phyloP scores from a whole-genome alignment of 306 rosid genomes.

The Begonia fuchsioides region DNA sequence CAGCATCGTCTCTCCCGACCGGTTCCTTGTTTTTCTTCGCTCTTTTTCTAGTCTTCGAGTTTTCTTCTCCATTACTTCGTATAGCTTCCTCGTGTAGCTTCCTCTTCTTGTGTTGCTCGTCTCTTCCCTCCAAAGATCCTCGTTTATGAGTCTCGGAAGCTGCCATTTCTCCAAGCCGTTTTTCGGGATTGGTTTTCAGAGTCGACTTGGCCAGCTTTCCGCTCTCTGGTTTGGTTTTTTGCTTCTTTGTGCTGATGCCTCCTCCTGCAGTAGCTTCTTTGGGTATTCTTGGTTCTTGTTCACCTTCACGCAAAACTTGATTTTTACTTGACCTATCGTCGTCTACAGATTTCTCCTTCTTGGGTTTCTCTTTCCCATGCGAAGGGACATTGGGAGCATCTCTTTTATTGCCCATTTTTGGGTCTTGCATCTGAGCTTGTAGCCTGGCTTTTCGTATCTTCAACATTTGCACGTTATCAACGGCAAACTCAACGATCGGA shows the following conservation, averaged over 20 bases:
- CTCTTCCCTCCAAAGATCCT: conserved; percentile 14
- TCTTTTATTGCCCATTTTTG: conserved; percentile 6
- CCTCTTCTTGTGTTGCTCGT: conserved; percentile 30
- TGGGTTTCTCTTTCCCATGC: conserved; percentile 12
- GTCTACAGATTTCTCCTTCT: conserved; percentile 38
- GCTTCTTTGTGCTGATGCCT: conserved; percentile 28
- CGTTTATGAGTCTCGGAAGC: conserved; percentile 8
- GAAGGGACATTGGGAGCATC: conserved; percentile 16
- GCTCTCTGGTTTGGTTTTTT: conserved; percentile 23
- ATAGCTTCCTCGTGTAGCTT: conserved; percentile 22
- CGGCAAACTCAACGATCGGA: conserved; percentile 90
- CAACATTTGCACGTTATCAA: conserved; percentile 70
- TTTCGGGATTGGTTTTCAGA: conserved; percentile 6
- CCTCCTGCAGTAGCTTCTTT: conserved; percentile 21
- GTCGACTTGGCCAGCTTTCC: conserved; percentile 8
- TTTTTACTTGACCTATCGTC: conserved; percentile 19
- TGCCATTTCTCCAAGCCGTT: conserved; percentile 6
- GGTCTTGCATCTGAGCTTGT: conserved; percentile 33
- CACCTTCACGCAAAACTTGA: conserved; percentile 13
- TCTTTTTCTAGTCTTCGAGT: conserved; percentile 12
- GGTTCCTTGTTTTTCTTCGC: conserved; percentile 51
- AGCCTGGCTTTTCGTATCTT: conserved; percentile 44
- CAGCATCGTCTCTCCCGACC: conserved; percentile 45
- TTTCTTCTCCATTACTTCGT: conserved; percentile 14
- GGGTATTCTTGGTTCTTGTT: conserved; percentile 11